phyloP scores from a whole-genome alignment of 192 early-diverging fungal species.

The Coemansia sp. region DNA sequence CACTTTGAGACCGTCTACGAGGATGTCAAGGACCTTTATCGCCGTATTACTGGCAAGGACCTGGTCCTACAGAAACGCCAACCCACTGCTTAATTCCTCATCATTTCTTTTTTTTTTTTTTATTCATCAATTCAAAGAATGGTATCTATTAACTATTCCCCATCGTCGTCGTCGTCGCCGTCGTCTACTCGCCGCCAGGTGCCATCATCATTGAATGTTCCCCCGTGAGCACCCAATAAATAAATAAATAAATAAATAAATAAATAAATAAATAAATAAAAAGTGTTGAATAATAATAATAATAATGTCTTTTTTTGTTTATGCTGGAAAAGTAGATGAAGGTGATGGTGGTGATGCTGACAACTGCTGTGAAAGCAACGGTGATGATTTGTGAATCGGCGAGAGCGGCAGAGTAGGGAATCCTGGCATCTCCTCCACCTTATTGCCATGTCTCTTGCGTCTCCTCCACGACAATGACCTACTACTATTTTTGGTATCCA shows the following conservation, averaged over 20 bases:
- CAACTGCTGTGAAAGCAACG: background rate
- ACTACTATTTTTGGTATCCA: background rate
- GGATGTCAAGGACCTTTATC: slow-evolving; percentile 94
- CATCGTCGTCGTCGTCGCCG: slow-evolving; percentile 17
- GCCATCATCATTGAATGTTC: slow-evolving; percentile 34
- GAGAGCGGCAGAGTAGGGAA: slow-evolving; percentile 43
- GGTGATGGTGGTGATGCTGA: background rate
- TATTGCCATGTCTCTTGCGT: background rate
- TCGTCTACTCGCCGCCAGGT: slow-evolving; percentile 36
- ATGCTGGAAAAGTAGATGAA: background rate
- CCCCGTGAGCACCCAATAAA: background rate
- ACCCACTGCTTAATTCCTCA: background rate
- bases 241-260: background rate
- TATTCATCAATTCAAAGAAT: background rate
- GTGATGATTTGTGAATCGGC: slow-evolving; percentile 24
- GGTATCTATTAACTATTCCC: background rate
- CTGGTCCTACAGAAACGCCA: slow-evolving; percentile 73
- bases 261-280: background rate
- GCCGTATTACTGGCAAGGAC: slow-evolving; percentile 71
- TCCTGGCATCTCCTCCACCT: background rate
- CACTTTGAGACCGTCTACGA: slow-evolving; percentile 99
- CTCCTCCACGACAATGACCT: background rate
- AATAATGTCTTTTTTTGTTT: background rate
- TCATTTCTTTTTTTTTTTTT: background rate
- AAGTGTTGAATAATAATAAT: background rate